Conservation (phyloP, 2,329 filamentous ascomycete genomes). For the Domatiomyces catenatus region DNA sequence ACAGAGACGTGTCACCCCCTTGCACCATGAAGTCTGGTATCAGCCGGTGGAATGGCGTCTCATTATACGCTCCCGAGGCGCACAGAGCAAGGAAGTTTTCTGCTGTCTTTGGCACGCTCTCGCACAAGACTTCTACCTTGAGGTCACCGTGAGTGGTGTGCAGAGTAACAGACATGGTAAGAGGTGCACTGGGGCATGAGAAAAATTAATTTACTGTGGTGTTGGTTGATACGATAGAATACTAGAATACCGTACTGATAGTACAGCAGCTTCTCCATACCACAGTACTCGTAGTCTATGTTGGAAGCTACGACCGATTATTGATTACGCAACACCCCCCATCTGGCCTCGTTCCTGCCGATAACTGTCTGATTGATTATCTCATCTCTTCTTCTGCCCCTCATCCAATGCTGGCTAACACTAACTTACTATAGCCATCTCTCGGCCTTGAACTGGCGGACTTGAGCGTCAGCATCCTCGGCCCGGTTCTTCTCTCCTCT, state of each 20-base stretch:
- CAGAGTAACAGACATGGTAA: slow-evolving; percentile 25
- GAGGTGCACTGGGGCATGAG: not conserved
- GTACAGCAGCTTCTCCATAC: no score
- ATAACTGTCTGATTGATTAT: no score
- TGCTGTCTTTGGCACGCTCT: slow-evolving; percentile 81
- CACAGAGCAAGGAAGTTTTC: slow-evolving; percentile 59
- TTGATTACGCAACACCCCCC: no score
- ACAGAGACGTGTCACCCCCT: slow-evolving; percentile 39
- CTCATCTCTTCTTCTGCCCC: no score
- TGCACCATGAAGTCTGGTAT: slow-evolving; percentile 52
- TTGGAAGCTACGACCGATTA: no score
- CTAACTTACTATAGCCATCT: no score
- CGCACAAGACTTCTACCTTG: slow-evolving; percentile 93
- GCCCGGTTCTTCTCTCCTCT: not conserved
- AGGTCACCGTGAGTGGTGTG: slow-evolving; percentile 81
- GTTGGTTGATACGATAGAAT: no score
- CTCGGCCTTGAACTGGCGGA: not conserved
- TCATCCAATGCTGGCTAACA: no score
- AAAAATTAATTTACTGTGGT: no score
- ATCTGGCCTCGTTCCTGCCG: no score
- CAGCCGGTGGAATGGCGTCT: slow-evolving; percentile 47
- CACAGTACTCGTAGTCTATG: no score
- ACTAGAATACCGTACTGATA: no score
- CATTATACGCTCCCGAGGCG: slow-evolving; percentile 45
- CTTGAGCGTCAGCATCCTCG: not conserved